Percentiles rank a stretch among this genome's conserved stretches.
These are phyloP conservation scores for Neurospora sublineolata DNA, from an alignment of 495 filamentous ascomycete species.

Conservation along the genomic window DNA sequence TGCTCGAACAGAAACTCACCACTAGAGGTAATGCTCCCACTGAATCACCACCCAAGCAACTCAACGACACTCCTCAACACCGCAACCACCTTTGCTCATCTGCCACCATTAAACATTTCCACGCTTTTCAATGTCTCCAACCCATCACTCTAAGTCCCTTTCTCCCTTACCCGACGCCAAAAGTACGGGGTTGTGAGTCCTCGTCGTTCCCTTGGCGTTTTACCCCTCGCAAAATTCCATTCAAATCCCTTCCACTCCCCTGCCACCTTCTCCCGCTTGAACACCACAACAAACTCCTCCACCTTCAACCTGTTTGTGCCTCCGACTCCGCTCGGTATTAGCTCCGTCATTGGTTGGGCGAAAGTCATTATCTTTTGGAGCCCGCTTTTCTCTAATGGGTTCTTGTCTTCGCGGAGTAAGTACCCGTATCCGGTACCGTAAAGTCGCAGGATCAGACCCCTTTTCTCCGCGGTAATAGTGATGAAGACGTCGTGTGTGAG, in stretches of 20 bases:
- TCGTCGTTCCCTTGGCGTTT: neutral
- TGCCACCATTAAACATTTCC: neutral
- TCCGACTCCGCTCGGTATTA: slow-evolving; percentile 5
- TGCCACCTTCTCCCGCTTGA: neutral
- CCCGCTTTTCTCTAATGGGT: neutral
- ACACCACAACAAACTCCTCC: slow-evolving; percentile 2
- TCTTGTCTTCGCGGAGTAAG: slow-evolving; percentile 1
- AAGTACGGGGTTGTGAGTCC: neutral
- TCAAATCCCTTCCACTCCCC: neutral
- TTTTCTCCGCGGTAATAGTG: neutral
- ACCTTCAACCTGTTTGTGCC: slow-evolving; percentile 4
- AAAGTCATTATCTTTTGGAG: slow-evolving; percentile 4
- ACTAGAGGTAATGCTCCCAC: neutral
- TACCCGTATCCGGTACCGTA: slow-evolving; percentile 1
- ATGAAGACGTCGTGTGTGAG: neutral
- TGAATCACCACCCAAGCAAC: neutral
- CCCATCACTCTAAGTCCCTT: neutral
- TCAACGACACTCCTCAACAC: neutral
- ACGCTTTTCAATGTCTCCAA: neutral
- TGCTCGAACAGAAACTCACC: neutral
- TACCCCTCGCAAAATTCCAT: neutral
- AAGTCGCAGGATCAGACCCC: neutral
- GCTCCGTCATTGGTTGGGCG: slow-evolving; percentile 7
- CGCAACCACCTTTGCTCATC: neutral
- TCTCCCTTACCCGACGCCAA: neutral